Evolutionary conservation across 768 basidiomycete genomes (phyloP).

Genomic region (Kwoniella shandongensis): DNA sequence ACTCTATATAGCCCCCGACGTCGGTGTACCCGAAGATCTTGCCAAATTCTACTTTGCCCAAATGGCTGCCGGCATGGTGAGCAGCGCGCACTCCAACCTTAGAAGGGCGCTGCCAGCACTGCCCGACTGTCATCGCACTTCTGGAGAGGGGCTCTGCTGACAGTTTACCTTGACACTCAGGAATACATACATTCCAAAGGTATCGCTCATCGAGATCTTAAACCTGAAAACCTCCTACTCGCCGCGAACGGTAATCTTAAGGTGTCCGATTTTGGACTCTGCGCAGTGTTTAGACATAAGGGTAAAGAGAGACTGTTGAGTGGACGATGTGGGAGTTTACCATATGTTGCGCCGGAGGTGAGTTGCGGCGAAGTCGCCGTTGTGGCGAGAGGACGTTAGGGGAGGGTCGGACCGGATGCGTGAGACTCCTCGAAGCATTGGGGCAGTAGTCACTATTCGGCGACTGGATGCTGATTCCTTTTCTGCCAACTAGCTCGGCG

Average conservation of each 20-base stretch:
- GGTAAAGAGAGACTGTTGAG: constrained; percentile 74
- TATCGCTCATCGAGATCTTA: constrained; percentile 93
- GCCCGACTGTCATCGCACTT: no score
- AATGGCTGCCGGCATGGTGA: constrained; percentile 75
- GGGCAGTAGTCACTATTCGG: no score
- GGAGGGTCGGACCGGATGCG: no score
- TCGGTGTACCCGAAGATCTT: constrained; percentile 79
- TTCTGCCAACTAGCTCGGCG: constrained; percentile 64
- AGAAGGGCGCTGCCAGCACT: no score
- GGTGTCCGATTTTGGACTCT: constrained; percentile 92
- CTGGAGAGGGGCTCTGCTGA: no score
- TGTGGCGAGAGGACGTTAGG: no score
- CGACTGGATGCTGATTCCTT: not conserved
- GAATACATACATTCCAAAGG: constrained; percentile 82
- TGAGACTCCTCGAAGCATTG: no score
- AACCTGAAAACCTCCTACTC: constrained; percentile 91
- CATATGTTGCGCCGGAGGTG: constrained; percentile 94
- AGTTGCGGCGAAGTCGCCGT: constrained; percentile 27
- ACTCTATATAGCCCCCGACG: constrained; percentile 70
- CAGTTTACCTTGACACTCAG: constrained; percentile 55
- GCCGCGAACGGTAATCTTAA: constrained; percentile 81
- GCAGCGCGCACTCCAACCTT: constrained; percentile 45
- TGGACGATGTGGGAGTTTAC: constrained; percentile 86
- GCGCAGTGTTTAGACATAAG: constrained; percentile 83
- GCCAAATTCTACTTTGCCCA: constrained; percentile 90